Evolutionary conservation across 2,329 filamentous ascomycete species (phyloP), one percentile per base, ranked within the genome.

Genomic region (Geosmithia flava): DNA sequence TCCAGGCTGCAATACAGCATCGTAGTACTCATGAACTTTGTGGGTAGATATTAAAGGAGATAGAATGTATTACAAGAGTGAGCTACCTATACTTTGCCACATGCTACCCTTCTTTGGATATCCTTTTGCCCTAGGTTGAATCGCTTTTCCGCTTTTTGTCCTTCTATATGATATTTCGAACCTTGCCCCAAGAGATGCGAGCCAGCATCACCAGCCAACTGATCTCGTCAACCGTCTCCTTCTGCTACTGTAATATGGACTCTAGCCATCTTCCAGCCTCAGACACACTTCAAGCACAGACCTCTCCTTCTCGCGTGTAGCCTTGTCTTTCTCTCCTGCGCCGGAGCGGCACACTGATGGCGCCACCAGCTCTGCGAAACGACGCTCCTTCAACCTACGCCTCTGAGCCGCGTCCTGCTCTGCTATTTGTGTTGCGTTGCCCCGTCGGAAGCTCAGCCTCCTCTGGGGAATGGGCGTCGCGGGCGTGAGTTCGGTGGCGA

Each of bases 401-500:
- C 47, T 48, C 42, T 46, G 44, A n/a, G 33, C n/a, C 20, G 39
- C 48, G 20, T 45, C 49, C 37, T 49, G 42, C 17, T 50, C 48
- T 19, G 47, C 50, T 20, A 47, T 49, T 27, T 20, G 47, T 20
- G 46, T 41, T 27, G 46, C 23, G 37, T 46, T 47, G 30, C 45
- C 62, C 3, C 65, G 58, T 23, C 69, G 63, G 52, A 76, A 71
- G 42, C 68, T 74, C 8, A 79, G 56, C 20, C 71, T 70, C 16
- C 71, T 68, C 4, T 70, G 61, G 42, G 55, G 54, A 43, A 33
- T 10, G 19, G 51, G 54, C 52, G 51, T 71, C 56, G 45, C 20
- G 55, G 73, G 41, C 59, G 61, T 62, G 6, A 80, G 62, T 48
- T 80, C 76, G 1, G 66, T 61, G 2, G 71, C 67, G 1, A 78